Base-by-base conservation (phyloP, 1,284 basidiomycete species). In the Austroboletus novae-zelandiae region DNA sequence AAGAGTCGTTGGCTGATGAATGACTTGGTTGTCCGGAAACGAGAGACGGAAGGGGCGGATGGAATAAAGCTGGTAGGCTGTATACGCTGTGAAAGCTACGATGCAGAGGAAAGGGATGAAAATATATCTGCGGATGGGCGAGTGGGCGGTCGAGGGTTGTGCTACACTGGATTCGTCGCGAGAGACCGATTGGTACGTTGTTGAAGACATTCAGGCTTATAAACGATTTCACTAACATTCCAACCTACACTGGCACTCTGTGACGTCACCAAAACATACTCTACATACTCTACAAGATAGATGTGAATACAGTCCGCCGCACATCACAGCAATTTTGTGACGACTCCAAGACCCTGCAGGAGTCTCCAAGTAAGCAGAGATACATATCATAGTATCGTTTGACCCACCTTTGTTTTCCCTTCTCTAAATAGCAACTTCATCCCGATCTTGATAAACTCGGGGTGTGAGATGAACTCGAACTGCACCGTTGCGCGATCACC, bases 361-460 rank as follows among this genome's bases (percentile, higher is more conserved):
- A 30, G 18, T 42, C 6, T 17, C 7, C 55, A 6, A 54, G 52
- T 41, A 18, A 55, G 52, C 36, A n/a, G 40, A 36, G 17, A 34
- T n/a, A 11, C 36, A 35, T 11, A 3, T 9, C 7, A 45, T 44
- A 25, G 47, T 13, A 23, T 39, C 25, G 39, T 47, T 23, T 27
- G 10, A 51, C 69, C 20, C 47, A 89, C 91, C 77, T 95, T 96
- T 1, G 93, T 95, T 74, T 92, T 93, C 6, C 93, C 94, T 70
- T 97, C 94, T 43, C 94, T 78, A 67, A 96, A 91, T 15, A 97
- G 71, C 29, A 97, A 76, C 67, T 94, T 91, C 83, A 93, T 92
- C 9, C 94, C 94, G 59, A 86, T 86, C 68, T 94, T 94, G 60
- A 97, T 76, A 65, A 84, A 95, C 72, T 97, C 94, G 1, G 92